Evolutionary conservation across 1,284 basidiomycete species (phyloP), one percentile per base, ranked within the genome.

Genomic region (Trametes versicolor): DNA sequence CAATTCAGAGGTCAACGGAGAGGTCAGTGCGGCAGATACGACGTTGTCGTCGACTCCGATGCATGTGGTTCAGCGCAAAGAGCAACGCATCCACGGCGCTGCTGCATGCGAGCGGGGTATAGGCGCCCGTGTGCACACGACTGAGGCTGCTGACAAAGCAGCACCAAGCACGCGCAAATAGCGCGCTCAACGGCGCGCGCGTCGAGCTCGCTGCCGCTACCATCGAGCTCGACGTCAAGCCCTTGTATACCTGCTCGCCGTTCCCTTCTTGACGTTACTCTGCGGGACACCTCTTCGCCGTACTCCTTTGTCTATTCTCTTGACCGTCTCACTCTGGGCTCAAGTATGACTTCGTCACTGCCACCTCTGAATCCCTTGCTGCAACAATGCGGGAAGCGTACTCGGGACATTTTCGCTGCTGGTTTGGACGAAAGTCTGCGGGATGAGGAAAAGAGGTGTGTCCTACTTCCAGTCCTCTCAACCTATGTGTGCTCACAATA

Each of bases 391-490:
- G 86, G 88, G 5, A 91, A 89, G 78, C 83, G 89, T 25, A 92
- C 92, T 2, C 83, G 86, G 64, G 86, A 84, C 66, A 82, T 93
- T 50, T 94, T 94, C 74, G 84, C 86, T 2, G 81, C 87, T 25
- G 87, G 82, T 72, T 82, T 87, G 2, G 88, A 89, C 58, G 87
- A 89, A 53, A 78, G 80, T n/a, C 71, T 85, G 23, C 78, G 77
- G 57, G 91, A 91, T 45, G 91, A 93, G 43, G 90, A 92, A 71
- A 85, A 83, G 64, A 92, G 89, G 92, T 88, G 43, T 57, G 82
- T 74, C 10, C 8, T 2, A 4, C 23, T 63, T 45, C 54, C 9
- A 32, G 21, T 21, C 8, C 27, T n/a, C 39, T 9, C 29, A 2
- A 27, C 9, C 1, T 3, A 6, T 36, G 9, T 27, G 9, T 9